phyloP scores from a whole-genome alignment of 129 eudicot genomes.

The Arctium lappa region DNA sequence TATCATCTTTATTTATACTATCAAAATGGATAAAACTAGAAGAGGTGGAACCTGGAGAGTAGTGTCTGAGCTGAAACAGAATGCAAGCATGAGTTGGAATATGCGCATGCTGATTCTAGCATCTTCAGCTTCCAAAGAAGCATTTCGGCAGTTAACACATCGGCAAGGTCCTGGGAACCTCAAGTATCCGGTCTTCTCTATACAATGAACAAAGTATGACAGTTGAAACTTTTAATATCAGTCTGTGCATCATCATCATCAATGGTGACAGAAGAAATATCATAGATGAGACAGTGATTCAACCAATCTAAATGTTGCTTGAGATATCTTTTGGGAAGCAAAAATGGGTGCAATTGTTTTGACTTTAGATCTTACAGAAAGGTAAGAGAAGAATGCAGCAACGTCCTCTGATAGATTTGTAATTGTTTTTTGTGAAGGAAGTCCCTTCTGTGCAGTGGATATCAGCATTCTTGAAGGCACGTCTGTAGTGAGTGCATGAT shows the following conservation, averaged over 20 bases:
- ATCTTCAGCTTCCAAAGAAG: slow-evolving; percentile 71
- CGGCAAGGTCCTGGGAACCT: slow-evolving; percentile 54
- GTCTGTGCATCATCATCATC: too few species aligned
- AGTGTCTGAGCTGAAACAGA: slow-evolving; percentile 68
- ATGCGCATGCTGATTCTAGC: slow-evolving; percentile 55
- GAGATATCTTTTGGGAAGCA: too few species aligned
- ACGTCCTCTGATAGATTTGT: slow-evolving; percentile 35
- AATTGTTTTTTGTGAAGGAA: slow-evolving; percentile 45
- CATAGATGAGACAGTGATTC: too few species aligned
- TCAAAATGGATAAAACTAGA: neutral
- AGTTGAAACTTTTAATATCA: too few species aligned
- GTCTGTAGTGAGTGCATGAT: neutral
- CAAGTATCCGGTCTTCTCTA: slow-evolving; percentile 24
- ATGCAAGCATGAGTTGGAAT: slow-evolving; percentile 75
- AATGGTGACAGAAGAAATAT: too few species aligned
- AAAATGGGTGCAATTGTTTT: neutral
- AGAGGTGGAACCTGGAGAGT: slow-evolving; percentile 50
- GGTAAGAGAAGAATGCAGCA: slow-evolving; percentile 46
- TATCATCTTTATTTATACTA: neutral
- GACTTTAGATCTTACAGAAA: slow-evolving; percentile 44
- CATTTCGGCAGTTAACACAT: slow-evolving; percentile 42
- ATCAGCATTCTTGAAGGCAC: neutral
- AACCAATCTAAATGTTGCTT: too few species aligned
- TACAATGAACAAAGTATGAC: neutral
- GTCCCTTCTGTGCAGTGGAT: slow-evolving; percentile 32